Evolutionary conservation across 768 basidiomycete species (phyloP).

Genomic region (Amanita thiersii): DNA sequence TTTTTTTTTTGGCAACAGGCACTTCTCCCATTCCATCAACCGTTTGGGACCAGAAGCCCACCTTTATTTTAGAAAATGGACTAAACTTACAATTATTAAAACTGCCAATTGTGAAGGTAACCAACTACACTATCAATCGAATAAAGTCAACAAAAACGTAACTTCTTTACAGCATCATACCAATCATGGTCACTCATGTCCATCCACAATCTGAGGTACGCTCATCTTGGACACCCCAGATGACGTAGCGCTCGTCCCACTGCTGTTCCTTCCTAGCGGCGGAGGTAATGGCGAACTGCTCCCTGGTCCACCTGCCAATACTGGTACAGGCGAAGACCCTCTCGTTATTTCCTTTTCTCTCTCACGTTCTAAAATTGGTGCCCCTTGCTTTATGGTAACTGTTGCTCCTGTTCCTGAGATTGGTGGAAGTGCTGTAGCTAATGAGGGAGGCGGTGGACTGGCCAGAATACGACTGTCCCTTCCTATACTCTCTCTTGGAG

Average conservation of each 20-base stretch:
- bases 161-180: constrained; percentile 4
- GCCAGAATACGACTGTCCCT: constrained; percentile 4
- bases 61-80: too few relatives aligned
- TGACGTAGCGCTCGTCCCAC: constrained; percentile 11
- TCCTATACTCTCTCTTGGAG: neutral
- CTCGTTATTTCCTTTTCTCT: constrained; percentile 19
- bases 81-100: too few relatives aligned
- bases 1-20: too few relatives aligned
- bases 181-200: constrained; percentile 17
- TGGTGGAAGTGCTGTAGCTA: neutral
- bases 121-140: too few relatives aligned
- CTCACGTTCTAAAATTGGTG: constrained; percentile 9
- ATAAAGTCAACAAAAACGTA: constrained; percentile 4
- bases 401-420: neutral
- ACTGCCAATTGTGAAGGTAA: too few relatives aligned
- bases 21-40: too few relatives aligned
- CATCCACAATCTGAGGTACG: constrained; percentile 33
- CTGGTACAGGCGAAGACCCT: constrained; percentile 8
- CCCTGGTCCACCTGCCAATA: neutral
- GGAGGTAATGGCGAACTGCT: neutral
- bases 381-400: neutral
- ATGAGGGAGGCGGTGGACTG: neutral
- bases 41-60: too few relatives aligned
- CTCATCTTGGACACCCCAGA: constrained; percentile 29
- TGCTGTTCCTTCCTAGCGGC: constrained; percentile 3